A percentile compares a stretch with the other conserved stretches of the same genome.
These are phyloP conservation scores for Arthrinium phaeospermum DNA, from an alignment of 2,329 filamentous ascomycete species.

Conservation along the genomic window DNA sequence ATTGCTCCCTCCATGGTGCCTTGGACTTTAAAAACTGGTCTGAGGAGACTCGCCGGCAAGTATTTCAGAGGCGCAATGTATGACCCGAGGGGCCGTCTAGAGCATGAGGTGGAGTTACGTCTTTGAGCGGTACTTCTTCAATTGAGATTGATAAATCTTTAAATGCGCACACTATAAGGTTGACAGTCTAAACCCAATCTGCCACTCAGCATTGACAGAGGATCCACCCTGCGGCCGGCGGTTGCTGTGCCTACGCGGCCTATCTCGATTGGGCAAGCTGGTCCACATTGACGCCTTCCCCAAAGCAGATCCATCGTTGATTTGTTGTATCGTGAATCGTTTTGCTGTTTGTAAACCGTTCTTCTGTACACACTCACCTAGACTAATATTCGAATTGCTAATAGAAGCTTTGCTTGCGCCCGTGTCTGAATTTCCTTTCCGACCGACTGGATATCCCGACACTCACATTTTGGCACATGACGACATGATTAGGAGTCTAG, in stretches of 20 bases:
- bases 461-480: slow-evolving; percentile 30
- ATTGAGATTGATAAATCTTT: not conserved
- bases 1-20: slow-evolving; percentile 28
- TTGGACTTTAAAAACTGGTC: not conserved
- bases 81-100: not conserved
- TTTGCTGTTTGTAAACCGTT: not conserved
- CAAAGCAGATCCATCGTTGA: not conserved
- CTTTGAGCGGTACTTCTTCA: not conserved
- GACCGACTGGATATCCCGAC: slow-evolving; percentile 37
- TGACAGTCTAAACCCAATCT: not conserved
- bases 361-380: not conserved
- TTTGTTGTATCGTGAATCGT: slow-evolving; percentile 9
- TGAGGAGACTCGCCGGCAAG: not conserved
- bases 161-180: not conserved
- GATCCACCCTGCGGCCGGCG: not conserved
- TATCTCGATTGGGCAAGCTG: not conserved
- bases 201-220: not conserved
- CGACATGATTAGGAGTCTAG: slow-evolving; percentile 36
- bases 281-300: not conserved
- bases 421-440: not conserved
- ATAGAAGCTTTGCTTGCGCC: not conserved
- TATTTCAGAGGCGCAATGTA: not conserved
- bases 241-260: not conserved
- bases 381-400: slow-evolving; percentile 9
- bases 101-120: not conserved